A percentile compares a stretch with the other conserved stretches of the same genome.
phyloP scores from a whole-genome alignment of 2,329 filamentous ascomycete species.

The Cryphonectria naterciae region DNA sequence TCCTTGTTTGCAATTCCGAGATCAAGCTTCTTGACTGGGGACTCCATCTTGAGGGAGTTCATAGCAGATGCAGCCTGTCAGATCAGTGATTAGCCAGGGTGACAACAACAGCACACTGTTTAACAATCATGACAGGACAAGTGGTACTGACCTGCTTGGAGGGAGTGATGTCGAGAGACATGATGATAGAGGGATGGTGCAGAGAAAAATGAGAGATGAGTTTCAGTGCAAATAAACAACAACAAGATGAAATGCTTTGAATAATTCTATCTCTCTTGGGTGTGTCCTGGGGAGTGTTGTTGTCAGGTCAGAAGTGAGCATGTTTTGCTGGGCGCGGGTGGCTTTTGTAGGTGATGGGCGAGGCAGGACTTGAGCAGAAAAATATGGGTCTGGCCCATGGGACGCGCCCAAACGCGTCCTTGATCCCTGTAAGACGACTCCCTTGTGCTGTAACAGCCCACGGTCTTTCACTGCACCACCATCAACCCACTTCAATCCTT shows the following conservation, averaged over 20 bases:
- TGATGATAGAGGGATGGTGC: slow-evolving; percentile 46
- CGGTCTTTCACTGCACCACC: slow-evolving; percentile 14
- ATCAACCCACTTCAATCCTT: slow-evolving; percentile 17
- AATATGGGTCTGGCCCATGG: slow-evolving; percentile 2
- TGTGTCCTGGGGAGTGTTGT: slow-evolving; percentile 10
- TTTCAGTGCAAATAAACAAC: slow-evolving; percentile 39
- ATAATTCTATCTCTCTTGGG: slow-evolving; percentile 4
- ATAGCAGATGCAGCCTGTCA: slow-evolving; percentile 82
- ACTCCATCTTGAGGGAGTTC: slow-evolving; percentile 89
- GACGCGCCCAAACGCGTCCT: slow-evolving; percentile 12
- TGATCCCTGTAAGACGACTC: slow-evolving; percentile 9
- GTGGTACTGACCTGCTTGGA: slow-evolving; percentile 38
- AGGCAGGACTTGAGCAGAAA: neutral
- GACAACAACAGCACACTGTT: slow-evolving; percentile 30
- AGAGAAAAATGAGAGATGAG: slow-evolving; percentile 33
- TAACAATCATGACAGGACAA: slow-evolving; percentile 3
- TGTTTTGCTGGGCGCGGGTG: slow-evolving; percentile 15
- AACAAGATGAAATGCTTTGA: slow-evolving; percentile 11
- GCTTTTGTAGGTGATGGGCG: slow-evolving; percentile 23
- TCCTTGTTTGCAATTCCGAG: slow-evolving; percentile 79
- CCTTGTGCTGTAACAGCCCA: neutral
- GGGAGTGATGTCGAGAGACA: slow-evolving; percentile 67
- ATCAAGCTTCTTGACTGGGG: slow-evolving; percentile 87
- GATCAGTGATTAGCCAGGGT: slow-evolving; percentile 39
- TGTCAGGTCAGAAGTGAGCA: slow-evolving; percentile 6